Base-by-base conservation (phyloP, 192 early-diverging fungal species). In the Entophlyctis helioformis region DNA sequence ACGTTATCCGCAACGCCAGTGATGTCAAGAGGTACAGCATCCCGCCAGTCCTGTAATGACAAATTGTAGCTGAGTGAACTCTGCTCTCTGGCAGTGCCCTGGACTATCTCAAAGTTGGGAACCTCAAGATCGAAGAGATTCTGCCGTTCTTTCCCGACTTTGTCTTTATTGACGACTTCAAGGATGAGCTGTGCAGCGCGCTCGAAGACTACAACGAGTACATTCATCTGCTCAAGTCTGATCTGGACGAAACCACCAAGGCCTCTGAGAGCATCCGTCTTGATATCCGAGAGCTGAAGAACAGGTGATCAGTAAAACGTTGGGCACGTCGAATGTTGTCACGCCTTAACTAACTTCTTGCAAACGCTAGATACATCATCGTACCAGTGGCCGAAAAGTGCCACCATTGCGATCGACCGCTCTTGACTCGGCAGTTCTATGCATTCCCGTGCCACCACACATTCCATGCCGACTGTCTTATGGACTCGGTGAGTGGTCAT, bases 131-230 rank as follows among this genome's bases (percentile, higher is more conserved):
- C 36, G 91, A 94, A 56, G 91, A 99, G 61, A 86, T 99, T 42
- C 63, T 99, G 44, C 89, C 87, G 1, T 92, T 85, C 54, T 99
- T 99, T 58, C 96, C 93, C 0, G 96, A 96, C 51, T 96, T 97
- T 67, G 85, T 91, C 1, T 69, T 87, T 0, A 97, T 99, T 56
- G 89, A 99, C 52, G 86, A 96, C 55, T 94, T 99, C 63, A 97
- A 96, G 61, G 84, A 89, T 26, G 96, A 99, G 44, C 84, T 99
- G 15, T 88, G 84, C 56, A 45, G 65, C 4, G 92, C 94, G 4
- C 65, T 99, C 10, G 86, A 94, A 46, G 83, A 93, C 36, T 96
- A 97, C 57, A 94, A 93, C 54, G 57, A 71, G 18, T 81, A 93
- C 46, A 88, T 96, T 44, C 79, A 94, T 27, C 76, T 84, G 25